Evolutionary conservation across 352 stramenopile species (phyloP), one percentile per base, ranked within the genome.

Genomic region (Aphanomyces stellatus): DNA sequence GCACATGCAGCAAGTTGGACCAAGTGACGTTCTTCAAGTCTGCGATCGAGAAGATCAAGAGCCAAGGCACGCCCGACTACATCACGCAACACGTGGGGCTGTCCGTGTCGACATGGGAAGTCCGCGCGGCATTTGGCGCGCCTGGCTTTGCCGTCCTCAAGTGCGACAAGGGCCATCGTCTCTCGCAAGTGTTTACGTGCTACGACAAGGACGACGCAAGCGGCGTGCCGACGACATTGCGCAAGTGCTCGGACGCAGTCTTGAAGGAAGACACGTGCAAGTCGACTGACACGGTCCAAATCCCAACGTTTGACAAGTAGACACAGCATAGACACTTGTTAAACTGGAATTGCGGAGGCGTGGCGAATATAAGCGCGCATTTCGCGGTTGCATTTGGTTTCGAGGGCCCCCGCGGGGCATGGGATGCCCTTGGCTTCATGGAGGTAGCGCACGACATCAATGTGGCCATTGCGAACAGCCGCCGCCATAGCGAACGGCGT

Each of bases 1-100:
- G 93, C 31, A 97, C 93, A 49, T 98, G 93, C 77, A 94, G 87
- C 11, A 88, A 88, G 0, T 76, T 98, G 5, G 63, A 72, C 24
- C 85, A 97, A 73, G 66, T 86, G 37, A 75, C 78, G 34, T 97
- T 96, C 76, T 97, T 97, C 74, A 69, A 71, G 31, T 49, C 77
- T 27, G 88, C 88, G 15, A 73, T 97, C n/a, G 74, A 86, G 37
- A 76, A 95, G 69, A 76, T 93, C 22, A 51, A 72, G 30, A 77
- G 74, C 66, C 90, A 95, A 60, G 82, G 76, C 63, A 94, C 86
- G 46, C 86, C 86, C 0, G 51, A 73, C 35, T 55, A 90, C 35
- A 70, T 94, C 24, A 78, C 87, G 63, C 53, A 87, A 37, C 71
- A 85, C 73, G 72, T 91, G 11, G 80, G 82, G 41, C 68, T 76